A percentile compares a stretch with the other conserved stretches of the same genome.
Evolutionary conservation across 805 yeast genomes (phyloP).

Genomic region (Zygosaccharomyces gambellarensis): DNA sequence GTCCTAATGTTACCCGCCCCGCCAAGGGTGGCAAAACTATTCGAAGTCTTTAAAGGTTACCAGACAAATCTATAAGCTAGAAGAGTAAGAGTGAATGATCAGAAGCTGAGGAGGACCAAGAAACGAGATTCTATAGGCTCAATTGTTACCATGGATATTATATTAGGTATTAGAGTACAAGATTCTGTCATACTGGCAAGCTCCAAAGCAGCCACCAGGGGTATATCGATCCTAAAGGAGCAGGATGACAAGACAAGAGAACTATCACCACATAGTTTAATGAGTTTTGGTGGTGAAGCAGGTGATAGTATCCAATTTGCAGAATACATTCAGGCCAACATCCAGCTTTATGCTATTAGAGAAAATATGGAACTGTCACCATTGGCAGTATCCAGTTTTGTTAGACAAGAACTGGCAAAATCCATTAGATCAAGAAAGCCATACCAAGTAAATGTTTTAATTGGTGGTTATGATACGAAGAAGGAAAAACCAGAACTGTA

Average conservation of each 20-base stretch:
- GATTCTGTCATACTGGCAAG: conserved; percentile 86
- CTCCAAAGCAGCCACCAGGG: conserved; percentile 91
- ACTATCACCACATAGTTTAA: conserved; percentile 67
- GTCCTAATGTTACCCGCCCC: background rate
- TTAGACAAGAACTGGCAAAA: conserved; percentile 81
- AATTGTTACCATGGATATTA: conserved; percentile 65
- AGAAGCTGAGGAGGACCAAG: too few relatives aligned
- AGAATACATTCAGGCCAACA: conserved; percentile 88
- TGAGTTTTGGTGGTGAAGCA: conserved; percentile 92
- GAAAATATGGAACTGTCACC: conserved; percentile 79
- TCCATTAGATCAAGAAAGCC: conserved; percentile 92
- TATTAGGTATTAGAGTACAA: conserved; percentile 77
- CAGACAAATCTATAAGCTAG: background rate
- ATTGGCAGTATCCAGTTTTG: conserved; percentile 79
- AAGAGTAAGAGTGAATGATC: too few relatives aligned
- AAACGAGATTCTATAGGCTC: background rate
- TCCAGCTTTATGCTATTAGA: conserved; percentile 81
- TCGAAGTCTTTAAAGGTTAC: background rate
- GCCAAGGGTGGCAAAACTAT: conserved; percentile 3
- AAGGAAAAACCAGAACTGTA: conserved; percentile 60
- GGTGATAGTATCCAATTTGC: conserved; percentile 97
- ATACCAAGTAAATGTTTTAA: conserved; percentile 84
- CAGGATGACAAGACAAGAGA: conserved; percentile 75
- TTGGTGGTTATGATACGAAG: conserved; percentile 75
- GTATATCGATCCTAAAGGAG: conserved; percentile 74